Base-by-base conservation (phyloP, 225 moss, liverwort and hornwort species). In the Marchantia polymorpha region DNA sequence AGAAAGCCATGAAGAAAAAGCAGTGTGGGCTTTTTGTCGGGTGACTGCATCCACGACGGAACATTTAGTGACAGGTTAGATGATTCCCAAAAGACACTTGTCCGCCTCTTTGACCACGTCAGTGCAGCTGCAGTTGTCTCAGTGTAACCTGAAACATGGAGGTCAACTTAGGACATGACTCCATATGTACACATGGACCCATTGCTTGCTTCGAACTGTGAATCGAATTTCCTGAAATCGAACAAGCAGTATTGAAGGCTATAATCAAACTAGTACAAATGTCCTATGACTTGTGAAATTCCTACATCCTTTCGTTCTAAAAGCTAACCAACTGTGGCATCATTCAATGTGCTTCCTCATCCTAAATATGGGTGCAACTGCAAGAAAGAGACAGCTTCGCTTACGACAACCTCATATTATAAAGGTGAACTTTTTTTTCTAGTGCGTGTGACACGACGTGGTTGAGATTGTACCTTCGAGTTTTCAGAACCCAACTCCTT, bases 1-100 rank as follows among this genome's bases (percentile, higher is more conserved):
- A 95, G 86, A 74, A 95, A 99, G 29, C 99, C 99, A 79, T 99
- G 99, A 83, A 99, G 86, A 82, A 99, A 95, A 67, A 99, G 79
- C 52, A 94, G 71, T 2, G 91, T 87, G 48, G 92, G 89, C 10
- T 77, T 69, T 71, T 85, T 77, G 59, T 53, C 61, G 16, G 58
- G 31, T 50, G 50, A 69, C 89, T 89, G 86, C 81, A 71, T 15
- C 26, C 39, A 67, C 15, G 23, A 6, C 6, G 15, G 12, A 26
- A 67, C 67, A 20, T 66, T 10, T 1, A 12, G 10, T 17, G 23
- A 27, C 13, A 23, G 20, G 67, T 27, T 6, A 67, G 67, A 66
- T 13, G 27, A n/a, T 67, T 31, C 13, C 19, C 7, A 16, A 31
- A 13, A 30, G 8, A 16, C 15, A 69, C 49, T n/a, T 2, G 10